Conservation (phyloP, 768 basidiomycete genomes). For the Pulveroboletus ravenelii region DNA sequence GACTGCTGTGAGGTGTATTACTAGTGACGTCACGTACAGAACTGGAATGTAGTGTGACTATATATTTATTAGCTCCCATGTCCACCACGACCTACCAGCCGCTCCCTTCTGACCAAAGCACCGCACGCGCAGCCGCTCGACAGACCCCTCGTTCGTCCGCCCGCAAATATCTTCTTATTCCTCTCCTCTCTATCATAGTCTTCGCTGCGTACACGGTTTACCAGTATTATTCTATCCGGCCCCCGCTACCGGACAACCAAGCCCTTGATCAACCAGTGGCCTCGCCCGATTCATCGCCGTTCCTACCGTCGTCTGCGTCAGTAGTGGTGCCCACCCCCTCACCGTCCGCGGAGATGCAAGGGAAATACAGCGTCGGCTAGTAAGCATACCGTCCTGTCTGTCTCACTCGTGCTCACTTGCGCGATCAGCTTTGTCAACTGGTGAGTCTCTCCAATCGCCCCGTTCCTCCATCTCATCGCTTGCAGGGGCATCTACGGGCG, state of each 20-base stretch:
- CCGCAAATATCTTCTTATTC: constrained; percentile 33
- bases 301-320: constrained; percentile 4
- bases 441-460: constrained; percentile 32
- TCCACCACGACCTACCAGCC: constrained; percentile 19
- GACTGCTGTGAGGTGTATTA: constrained; percentile 41
- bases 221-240: constrained; percentile 32
- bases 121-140: constrained; percentile 13
- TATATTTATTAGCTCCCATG: constrained; percentile 21
- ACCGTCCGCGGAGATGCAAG: constrained; percentile 36
- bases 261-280: constrained; percentile 11
- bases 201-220: constrained; percentile 42
- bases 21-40: constrained; percentile 16
- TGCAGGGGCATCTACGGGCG: constrained; percentile 91
- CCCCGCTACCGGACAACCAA: constrained; percentile 10
- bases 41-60: constrained; percentile 17
- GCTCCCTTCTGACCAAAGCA: constrained; percentile 16
- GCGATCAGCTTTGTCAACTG: constrained; percentile 69
- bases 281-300: constrained; percentile 6
- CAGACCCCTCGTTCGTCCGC: constrained; percentile 24
- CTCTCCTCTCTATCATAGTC: constrained; percentile 33
- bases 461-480: constrained; percentile 4
- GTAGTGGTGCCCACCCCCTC: constrained; percentile 11
- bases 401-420: constrained; percentile 8
- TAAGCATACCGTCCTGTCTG: constrained; percentile 35
- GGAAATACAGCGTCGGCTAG: constrained; percentile 81